Conservation (phyloP, 352 stramenopile species). For the Elongisporangium prolatum region DNA sequence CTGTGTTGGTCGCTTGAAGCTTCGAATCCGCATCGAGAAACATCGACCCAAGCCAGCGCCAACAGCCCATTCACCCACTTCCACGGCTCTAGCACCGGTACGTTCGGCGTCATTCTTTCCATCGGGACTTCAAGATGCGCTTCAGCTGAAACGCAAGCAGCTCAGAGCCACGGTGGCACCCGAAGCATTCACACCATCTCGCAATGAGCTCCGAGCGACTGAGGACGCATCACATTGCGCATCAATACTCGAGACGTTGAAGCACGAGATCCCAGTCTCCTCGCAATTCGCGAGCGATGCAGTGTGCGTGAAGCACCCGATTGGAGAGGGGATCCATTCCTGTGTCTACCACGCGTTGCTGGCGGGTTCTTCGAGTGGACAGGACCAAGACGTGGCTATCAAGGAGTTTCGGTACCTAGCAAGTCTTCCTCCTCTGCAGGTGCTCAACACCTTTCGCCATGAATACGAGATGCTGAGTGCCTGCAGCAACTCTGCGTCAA, state of each 20-base stretch:
- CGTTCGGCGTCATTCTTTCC: neutral
- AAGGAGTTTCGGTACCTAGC: slow-evolving; percentile 36
- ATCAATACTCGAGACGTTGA: slow-evolving; percentile 1
- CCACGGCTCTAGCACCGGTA: neutral
- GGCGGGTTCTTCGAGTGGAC: neutral
- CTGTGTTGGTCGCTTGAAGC: neutral
- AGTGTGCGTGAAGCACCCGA: slow-evolving; percentile 5
- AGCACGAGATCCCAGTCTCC: slow-evolving; percentile 14
- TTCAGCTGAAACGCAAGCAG: slow-evolving; percentile 36
- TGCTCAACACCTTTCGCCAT: slow-evolving; percentile 27
- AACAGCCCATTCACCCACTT: neutral
- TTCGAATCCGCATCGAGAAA: neutral
- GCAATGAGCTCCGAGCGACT: neutral
- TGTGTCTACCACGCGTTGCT: slow-evolving; percentile 19
- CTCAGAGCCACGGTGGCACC: slow-evolving; percentile 27
- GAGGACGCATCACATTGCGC: neutral
- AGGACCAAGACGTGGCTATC: slow-evolving; percentile 14
- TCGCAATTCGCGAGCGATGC: slow-evolving; percentile 7
- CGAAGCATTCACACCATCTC: slow-evolving; percentile 5
- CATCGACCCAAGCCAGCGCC: neutral
- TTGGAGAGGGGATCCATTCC: slow-evolving; percentile 32
- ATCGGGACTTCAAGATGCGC: slow-evolving; percentile 17
- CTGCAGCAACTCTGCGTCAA: slow-evolving; percentile 6
- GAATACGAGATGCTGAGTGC: slow-evolving; percentile 26
- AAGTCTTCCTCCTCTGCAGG: slow-evolving; percentile 20